Percentiles rank a stretch among this genome's conserved stretches.
Conservation (phyloP, 225 moss, liverwort and hornwort genomes). For the Rhytidiadelphus loreus region DNA sequence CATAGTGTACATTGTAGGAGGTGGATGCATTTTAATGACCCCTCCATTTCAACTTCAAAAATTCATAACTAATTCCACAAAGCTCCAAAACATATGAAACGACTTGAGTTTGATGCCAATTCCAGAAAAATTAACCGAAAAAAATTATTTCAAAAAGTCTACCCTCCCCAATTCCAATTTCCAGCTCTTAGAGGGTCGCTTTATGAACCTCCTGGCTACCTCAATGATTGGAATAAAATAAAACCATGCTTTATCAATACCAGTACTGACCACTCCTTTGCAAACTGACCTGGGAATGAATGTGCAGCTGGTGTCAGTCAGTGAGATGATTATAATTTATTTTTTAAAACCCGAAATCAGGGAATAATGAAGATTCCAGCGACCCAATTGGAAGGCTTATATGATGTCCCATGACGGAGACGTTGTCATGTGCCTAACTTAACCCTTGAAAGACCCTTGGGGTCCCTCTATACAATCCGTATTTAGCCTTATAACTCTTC, state of each 20-base stretch:
- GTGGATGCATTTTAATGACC: fast-evolving
- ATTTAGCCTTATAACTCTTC: no score
- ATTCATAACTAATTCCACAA: no score
- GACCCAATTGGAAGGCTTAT: background rate
- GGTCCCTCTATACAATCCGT: no score
- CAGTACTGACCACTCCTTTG: background rate
- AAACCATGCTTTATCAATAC: background rate
- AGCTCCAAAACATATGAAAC: background rate
- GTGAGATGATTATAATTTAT: background rate
- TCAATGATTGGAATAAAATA: background rate
- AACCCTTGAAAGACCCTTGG: no score
- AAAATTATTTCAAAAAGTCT: background rate
- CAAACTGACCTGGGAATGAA: background rate
- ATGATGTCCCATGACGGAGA: background rate
- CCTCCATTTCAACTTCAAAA: background rate
- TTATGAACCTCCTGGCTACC: background rate
- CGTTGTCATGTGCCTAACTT: background rate
- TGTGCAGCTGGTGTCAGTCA: background rate
- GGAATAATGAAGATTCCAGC: background rate
- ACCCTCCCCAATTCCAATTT: background rate
- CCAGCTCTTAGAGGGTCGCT: no score
- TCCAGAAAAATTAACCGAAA: no score
- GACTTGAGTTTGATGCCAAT: fast-evolving
- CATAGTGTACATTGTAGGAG: fast-evolving
- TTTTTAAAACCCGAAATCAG: background rate